Percentiles rank a stretch among this genome's conserved stretches.
Conservation (phyloP, 768 basidiomycete species). For the Rhodotorula kratochvilovae region DNA sequence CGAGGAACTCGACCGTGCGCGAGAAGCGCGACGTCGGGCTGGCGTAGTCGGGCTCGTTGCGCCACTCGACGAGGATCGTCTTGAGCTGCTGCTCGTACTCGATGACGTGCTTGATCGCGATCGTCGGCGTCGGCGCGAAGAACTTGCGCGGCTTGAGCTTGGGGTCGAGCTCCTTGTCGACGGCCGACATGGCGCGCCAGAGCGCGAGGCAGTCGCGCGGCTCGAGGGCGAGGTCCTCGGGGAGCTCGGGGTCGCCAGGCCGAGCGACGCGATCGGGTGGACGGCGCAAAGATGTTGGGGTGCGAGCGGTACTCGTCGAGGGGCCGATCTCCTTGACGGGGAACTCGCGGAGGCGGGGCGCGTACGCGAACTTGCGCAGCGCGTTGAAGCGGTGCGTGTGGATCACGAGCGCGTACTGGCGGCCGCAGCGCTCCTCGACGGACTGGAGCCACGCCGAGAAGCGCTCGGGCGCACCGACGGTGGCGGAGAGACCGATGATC, state of each 20-base stretch:
- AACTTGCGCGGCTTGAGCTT: constrained; percentile 53
- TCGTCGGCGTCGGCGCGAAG: constrained; percentile 51
- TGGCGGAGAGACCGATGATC: constrained; percentile 69
- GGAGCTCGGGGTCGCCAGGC: constrained; percentile 55
- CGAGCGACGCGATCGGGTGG: constrained; percentile 62
- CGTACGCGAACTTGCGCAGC: constrained; percentile 64
- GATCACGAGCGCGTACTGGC: constrained; percentile 59
- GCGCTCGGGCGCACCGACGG: constrained; percentile 61
- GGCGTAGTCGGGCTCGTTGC: constrained; percentile 49
- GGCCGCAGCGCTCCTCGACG: constrained; percentile 60
- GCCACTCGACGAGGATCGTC: constrained; percentile 49
- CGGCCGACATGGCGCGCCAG: constrained; percentile 52
- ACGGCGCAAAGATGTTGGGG: constrained; percentile 54
- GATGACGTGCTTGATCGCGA: constrained; percentile 62
- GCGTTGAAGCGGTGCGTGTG: constrained; percentile 68
- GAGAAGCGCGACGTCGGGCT: constrained; percentile 48
- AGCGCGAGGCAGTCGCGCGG: constrained; percentile 58
- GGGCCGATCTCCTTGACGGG: constrained; percentile 30
- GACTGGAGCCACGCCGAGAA: constrained; percentile 65
- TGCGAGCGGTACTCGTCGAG: constrained; percentile 46
- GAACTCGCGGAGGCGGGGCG: constrained; percentile 43
- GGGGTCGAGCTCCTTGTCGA: constrained; percentile 26
- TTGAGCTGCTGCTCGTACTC: constrained; percentile 60
- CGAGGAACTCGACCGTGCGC: constrained; percentile 48
- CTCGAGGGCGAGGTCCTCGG: constrained; percentile 63